Evolutionary conservation across 1,284 basidiomycete genomes (phyloP).

Genomic region (Heterobasidion parviporum): DNA sequence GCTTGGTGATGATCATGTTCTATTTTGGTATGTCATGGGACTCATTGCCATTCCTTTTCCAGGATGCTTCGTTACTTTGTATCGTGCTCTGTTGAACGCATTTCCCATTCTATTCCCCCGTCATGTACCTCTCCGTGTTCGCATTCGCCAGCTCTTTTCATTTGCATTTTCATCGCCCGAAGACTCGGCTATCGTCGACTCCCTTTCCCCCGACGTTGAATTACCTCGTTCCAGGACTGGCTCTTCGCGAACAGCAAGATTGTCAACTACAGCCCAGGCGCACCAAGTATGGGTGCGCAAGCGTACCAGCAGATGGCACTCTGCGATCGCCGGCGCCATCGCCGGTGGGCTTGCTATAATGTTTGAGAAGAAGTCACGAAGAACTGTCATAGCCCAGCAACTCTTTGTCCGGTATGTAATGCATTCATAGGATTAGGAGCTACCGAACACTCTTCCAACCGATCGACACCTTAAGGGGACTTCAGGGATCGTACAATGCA

Average conservation of each 20-base stretch:
- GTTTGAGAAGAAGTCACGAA: conserved; percentile 69
- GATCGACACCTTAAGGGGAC: conserved; percentile 39
- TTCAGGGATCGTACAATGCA: conserved; percentile 80
- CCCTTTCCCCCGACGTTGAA: neutral
- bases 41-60: neutral
- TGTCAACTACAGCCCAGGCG: conserved; percentile 55
- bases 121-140: conserved; percentile 19
- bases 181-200: conserved; percentile 8
- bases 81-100: conserved; percentile 78
- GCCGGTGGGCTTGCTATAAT: conserved; percentile 78
- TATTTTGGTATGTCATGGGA: neutral
- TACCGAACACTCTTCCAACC: neutral
- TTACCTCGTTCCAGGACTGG: conserved; percentile 4
- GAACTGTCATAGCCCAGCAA: conserved; percentile 82
- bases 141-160: conserved; percentile 13
- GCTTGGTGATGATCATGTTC: conserved; percentile 48
- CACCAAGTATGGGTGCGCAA: conserved; percentile 56
- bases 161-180: conserved; percentile 21
- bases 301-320: conserved; percentile 78
- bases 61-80: conserved; percentile 76
- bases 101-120: conserved; percentile 72
- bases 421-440: neutral
- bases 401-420: conserved; percentile 71
- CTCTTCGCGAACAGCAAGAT: conserved; percentile 33
- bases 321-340: conserved; percentile 78